These are phyloP conservation scores for Chaetothyriales sp. DNA, from an alignment of 2,329 filamentous ascomycete genomes.

Conservation along the genomic window DNA sequence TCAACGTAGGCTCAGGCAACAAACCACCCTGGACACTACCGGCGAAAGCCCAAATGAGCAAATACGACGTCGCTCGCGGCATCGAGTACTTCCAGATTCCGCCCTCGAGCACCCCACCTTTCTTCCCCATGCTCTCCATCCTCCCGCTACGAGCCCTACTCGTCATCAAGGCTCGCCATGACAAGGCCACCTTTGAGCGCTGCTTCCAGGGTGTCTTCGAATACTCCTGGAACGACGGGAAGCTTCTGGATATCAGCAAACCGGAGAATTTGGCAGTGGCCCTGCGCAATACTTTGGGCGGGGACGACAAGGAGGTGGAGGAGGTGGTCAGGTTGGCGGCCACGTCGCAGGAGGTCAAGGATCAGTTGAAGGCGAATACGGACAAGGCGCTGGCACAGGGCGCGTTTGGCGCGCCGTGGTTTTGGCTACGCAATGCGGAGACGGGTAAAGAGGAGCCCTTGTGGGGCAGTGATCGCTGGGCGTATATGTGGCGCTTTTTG, in stretches of 20 bases:
- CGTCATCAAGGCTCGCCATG: constrained; percentile 49
- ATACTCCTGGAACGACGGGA: constrained; percentile 44
- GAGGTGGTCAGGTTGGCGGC: constrained; percentile 42
- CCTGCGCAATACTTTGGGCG: constrained; percentile 3
- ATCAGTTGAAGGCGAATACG: constrained; percentile 45
- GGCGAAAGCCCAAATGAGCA: constrained; percentile 50
- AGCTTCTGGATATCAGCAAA: constrained; percentile 46
- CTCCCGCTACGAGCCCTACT: constrained; percentile 53
- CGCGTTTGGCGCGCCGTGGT: constrained; percentile 67
- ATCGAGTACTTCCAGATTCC: constrained; percentile 37
- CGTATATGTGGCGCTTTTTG: constrained; percentile 55
- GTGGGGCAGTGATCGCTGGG: constrained; percentile 65
- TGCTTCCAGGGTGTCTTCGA: constrained; percentile 44
- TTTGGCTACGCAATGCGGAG: constrained; percentile 41
- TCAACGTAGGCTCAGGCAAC: constrained; percentile 53
- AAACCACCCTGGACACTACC: constrained; percentile 58
- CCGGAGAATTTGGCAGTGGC: constrained; percentile 40
- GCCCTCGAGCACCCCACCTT: constrained; percentile 28
- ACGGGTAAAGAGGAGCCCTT: constrained; percentile 46
- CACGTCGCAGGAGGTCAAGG: constrained; percentile 36
- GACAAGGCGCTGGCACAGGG: constrained; percentile 49
- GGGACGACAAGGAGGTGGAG: constrained; percentile 36
- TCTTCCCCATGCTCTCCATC: constrained; percentile 28
- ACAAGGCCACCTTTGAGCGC: constrained; percentile 37
- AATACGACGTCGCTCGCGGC: constrained; percentile 37